Base-by-base conservation (phyloP, 2,329 filamentous ascomycete species). In the Davidsoniella neocaledoniae region DNA sequence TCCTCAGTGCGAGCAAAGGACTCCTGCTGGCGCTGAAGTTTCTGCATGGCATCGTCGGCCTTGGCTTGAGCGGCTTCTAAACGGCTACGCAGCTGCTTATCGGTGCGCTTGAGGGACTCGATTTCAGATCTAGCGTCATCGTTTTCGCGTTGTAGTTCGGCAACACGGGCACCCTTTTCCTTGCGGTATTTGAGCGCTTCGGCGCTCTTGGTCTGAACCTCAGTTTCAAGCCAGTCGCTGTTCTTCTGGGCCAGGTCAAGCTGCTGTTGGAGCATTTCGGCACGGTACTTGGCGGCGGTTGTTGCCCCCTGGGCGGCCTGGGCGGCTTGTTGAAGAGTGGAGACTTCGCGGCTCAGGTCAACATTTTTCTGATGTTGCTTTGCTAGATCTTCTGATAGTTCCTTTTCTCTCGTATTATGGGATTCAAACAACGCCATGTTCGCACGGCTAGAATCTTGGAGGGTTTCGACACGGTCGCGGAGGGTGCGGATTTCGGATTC, bases 361-460 rank as follows among this genome's bases (percentile, higher is more conserved):
- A 94, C 71, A 41, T 84, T 85, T 62, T 93, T 94, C 59, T 90
- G 80, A 60, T 96, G 90, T 58, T 94, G 86, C 47, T 83, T 77
- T 39, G 87, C 81, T 17, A 98, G 74, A 58, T 98, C 91, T 52
- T 87, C 81, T 4, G 86, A 80, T 2, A 98, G 73, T 53, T 80
- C 80, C 57, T 94, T 85, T 61, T 95, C 86, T 37, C 87, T 84
- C 8, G 79, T 78, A 49, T 84, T 86, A 65, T 95, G 95, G 16
- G 86, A 82, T 60, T 96, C 90, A 54, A 96, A 80, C 33, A 95
- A 78, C 40, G 84, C 81, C 4, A 96, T 68, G 12, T 87, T 90
- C 55, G 95, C 90, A 54, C 91, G 82, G 61, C 94, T 96, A 5
- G 90, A 91, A 0, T 85, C 80, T 64, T 98, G 88, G 2, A 98